Evolutionary conservation across 139 green algal genomes (phyloP).

Genomic region (Microglena sp.): DNA sequence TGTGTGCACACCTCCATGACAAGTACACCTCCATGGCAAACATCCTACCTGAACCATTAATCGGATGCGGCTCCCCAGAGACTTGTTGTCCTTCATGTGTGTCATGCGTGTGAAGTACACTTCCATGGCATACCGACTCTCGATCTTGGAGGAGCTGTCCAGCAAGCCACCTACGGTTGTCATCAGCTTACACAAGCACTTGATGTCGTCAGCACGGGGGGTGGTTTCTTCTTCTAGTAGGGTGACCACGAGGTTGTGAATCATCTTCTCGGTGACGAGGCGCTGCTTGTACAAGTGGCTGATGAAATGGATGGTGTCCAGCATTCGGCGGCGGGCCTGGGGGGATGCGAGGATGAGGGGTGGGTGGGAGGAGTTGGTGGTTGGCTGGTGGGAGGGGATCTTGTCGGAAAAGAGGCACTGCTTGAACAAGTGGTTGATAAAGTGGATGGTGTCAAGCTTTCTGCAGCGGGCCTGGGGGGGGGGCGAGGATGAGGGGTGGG

Average conservation of each 20-base stretch:
- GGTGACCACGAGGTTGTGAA: slow-evolving; percentile 65
- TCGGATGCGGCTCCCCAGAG: slow-evolving; percentile 63
- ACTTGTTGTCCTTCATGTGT: slow-evolving; percentile 34
- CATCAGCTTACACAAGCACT: slow-evolving; percentile 95
- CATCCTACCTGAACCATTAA: slow-evolving; percentile 63
- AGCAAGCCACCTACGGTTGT: slow-evolving; percentile 68
- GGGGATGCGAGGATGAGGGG: no score
- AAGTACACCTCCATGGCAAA: background rate
- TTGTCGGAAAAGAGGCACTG: no score
- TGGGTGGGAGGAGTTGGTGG: no score
- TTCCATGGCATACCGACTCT: no score
- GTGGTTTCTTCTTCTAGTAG: slow-evolving; percentile 24
- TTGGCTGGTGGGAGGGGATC: no score
- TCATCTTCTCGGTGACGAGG: slow-evolving; percentile 93
- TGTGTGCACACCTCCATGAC: no score
- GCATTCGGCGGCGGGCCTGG: slow-evolving; percentile 66
- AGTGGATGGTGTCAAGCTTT: no score
- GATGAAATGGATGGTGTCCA: slow-evolving; percentile 99
- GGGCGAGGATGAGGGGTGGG: no score
- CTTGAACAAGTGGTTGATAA: no score
- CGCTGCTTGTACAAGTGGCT: slow-evolving; percentile 40
- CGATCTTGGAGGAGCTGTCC: slow-evolving; percentile 9
- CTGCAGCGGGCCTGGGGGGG: no score
- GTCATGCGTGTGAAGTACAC: slow-evolving; percentile 79
- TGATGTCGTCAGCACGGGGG: slow-evolving; percentile 73